Conservation (phyloP, 2,329 filamentous ascomycete genomes). For the Trichophyton rubrum region DNA sequence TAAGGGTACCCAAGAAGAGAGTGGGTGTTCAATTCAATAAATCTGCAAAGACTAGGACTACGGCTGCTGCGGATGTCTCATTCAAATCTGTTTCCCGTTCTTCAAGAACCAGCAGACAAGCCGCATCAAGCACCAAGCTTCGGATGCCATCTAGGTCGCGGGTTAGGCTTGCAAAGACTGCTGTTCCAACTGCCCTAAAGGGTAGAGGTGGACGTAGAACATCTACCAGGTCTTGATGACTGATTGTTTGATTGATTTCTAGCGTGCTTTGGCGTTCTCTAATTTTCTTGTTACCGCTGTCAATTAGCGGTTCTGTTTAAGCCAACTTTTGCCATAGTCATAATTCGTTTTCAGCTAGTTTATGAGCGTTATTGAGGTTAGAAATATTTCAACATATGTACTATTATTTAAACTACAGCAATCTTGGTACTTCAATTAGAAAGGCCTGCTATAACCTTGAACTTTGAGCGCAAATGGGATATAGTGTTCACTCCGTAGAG, state of each 20-base stretch:
- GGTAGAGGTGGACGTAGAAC: neutral
- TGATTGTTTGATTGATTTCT: neutral
- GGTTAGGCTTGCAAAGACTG: neutral
- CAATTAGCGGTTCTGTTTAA: neutral
- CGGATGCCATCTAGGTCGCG: conserved; percentile 9
- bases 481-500: neutral
- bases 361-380: neutral
- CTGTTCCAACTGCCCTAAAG: neutral
- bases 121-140: neutral
- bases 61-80: neutral
- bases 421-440: neutral
- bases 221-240: neutral
- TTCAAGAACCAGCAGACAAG: neutral
- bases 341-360: neutral
- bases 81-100: neutral
- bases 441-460: neutral
- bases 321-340: neutral
- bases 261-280: neutral
- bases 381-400: conserved; percentile 1
- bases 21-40: conserved; percentile 5
- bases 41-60: neutral
- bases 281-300: neutral
- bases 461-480: neutral
- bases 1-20: neutral
- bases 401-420: neutral